Percentiles rank a stretch among this genome's conserved stretches.
These are phyloP conservation scores for Ustilago trichophora DNA, from an alignment of 1,284 basidiomycete species.

Conservation along the genomic window DNA sequence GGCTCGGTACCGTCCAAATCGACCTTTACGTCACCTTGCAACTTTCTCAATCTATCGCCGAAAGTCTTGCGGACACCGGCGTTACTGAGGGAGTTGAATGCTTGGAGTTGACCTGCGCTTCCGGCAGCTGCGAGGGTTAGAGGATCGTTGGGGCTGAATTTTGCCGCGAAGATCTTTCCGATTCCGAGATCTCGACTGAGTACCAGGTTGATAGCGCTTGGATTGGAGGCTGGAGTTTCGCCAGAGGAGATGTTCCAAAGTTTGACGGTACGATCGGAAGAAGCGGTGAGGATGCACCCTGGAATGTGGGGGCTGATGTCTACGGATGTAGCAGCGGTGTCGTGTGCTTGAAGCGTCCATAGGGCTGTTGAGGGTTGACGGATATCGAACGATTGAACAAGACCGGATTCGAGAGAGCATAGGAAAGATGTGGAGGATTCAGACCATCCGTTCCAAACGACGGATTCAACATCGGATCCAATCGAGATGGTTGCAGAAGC, in stretches of 20 bases:
- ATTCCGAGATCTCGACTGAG: conserved; percentile 90
- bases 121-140: conserved; percentile 93
- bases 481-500: conserved; percentile 82
- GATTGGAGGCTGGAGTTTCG: conserved; percentile 46
- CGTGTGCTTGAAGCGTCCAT: conserved; percentile 93
- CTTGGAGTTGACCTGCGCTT: conserved; percentile 87
- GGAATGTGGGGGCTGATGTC: conserved; percentile 91
- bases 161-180: conserved; percentile 91
- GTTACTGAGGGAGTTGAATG: conserved; percentile 78
- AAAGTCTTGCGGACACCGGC: conserved; percentile 66
- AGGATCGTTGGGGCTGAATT: conserved; percentile 92
- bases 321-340: conserved; percentile 86
- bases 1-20: conserved; percentile 37
- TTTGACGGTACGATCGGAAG: conserved; percentile 83
- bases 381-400: conserved; percentile 83
- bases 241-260: conserved; percentile 85
- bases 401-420: conserved; percentile 70
- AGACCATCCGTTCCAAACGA: conserved; percentile 96
- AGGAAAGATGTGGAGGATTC: conserved; percentile 81
- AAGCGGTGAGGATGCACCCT: conserved; percentile 90
- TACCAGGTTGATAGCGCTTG: conserved; percentile 77
- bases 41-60: conserved; percentile 60
- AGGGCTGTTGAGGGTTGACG: conserved; percentile 74
- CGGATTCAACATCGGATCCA: conserved; percentile 88
- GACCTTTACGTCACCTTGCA: conserved; percentile 15